A percentile compares a stretch with the other conserved stretches of the same genome.
phyloP scores from a whole-genome alignment of 2,329 filamentous ascomycete genomes.

The Cladosporium sp. region DNA sequence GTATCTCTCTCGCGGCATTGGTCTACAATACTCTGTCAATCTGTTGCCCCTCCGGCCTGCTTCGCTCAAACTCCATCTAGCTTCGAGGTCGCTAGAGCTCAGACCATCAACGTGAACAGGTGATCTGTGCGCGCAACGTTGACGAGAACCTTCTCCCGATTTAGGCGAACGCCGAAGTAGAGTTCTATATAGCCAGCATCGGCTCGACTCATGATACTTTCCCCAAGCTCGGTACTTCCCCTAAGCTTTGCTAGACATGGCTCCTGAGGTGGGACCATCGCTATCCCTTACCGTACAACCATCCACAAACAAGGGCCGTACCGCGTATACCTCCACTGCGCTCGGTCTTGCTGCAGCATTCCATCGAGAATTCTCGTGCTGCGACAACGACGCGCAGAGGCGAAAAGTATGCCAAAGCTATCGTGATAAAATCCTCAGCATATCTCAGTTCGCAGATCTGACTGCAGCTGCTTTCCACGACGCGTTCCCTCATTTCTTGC shows the following conservation, averaged over 20 bases:
- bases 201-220: constrained; percentile 1
- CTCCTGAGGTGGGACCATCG: not conserved
- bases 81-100: no score
- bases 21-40: no score
- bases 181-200: constrained; percentile 3
- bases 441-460: not conserved
- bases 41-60: no score
- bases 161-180: constrained; percentile 4
- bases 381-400: not conserved
- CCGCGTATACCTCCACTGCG: not conserved
- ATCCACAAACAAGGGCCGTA: not conserved
- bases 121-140: constrained; percentile 4
- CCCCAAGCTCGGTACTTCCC: no score
- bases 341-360: constrained; percentile 1
- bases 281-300: not conserved
- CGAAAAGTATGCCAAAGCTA: not conserved
- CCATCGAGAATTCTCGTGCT: not conserved
- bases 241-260: not conserved
- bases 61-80: no score
- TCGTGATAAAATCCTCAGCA: constrained; percentile 1
- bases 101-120: no score
- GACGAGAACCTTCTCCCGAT: not conserved
- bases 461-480: constrained; percentile 2
- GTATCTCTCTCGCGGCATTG: no score
- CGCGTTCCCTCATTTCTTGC: not conserved